Conservation (phyloP, 768 basidiomycete species). For the Rhizopogon roseolus region DNA sequence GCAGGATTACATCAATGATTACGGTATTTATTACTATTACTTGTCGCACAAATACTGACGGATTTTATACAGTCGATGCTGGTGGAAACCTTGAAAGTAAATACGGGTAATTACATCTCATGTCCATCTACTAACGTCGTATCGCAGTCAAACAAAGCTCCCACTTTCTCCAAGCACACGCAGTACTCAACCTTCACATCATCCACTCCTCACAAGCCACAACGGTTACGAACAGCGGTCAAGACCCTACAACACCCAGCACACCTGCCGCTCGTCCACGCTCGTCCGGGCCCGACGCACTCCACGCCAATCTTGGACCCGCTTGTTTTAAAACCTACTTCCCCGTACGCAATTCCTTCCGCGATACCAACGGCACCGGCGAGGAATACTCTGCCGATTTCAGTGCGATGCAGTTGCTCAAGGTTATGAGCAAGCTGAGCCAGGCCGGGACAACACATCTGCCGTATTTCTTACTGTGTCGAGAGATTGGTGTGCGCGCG, state of each 20-base stretch:
- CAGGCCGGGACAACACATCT: slow-evolving; percentile 59
- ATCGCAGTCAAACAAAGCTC: slow-evolving; percentile 68
- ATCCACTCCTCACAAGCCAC: slow-evolving; percentile 70
- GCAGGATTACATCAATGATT: slow-evolving; percentile 76
- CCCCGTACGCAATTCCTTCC: slow-evolving; percentile 24
- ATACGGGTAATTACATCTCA: slow-evolving; percentile 17
- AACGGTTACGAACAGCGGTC: slow-evolving; percentile 14
- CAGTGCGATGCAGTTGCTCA: slow-evolving; percentile 72
- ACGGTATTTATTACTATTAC: slow-evolving; percentile 33
- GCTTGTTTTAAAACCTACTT: slow-evolving; percentile 63
- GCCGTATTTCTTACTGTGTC: slow-evolving; percentile 77
- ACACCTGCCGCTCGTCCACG: slow-evolving; percentile 28
- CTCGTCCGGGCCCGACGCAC: slow-evolving; percentile 39
- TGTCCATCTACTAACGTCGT: slow-evolving; percentile 4
- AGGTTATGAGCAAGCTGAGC: slow-evolving; percentile 76
- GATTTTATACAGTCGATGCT: slow-evolving; percentile 53
- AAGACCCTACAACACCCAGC: slow-evolving; percentile 26
- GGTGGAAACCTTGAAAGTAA: slow-evolving; percentile 68
- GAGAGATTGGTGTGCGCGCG: slow-evolving; percentile 77
- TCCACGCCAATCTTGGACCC: slow-evolving; percentile 55
- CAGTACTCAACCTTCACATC: slow-evolving; percentile 80
- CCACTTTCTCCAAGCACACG: slow-evolving; percentile 82
- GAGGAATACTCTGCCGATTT: slow-evolving; percentile 63
- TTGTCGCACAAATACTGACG: slow-evolving; percentile 1
- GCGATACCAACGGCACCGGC: slow-evolving; percentile 13